Evolutionary conservation across 306 rosid genomes (phyloP).

Genomic region (Luffa aegyptiaca): DNA sequence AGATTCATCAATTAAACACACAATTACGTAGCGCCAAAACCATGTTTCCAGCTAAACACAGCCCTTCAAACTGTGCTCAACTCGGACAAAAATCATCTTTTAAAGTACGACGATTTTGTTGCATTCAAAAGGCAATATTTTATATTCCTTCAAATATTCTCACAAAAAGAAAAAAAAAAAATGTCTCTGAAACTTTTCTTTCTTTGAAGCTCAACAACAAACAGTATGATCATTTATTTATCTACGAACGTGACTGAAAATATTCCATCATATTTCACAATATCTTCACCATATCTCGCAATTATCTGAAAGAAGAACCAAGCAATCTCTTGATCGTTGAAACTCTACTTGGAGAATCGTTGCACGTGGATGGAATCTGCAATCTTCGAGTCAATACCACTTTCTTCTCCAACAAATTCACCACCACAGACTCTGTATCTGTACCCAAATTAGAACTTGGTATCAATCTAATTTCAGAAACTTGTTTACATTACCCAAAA

Average conservation of each 20-base stretch:
- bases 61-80: background rate
- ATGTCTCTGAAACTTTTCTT: background rate
- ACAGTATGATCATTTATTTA: background rate
- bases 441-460: constrained; percentile 9
- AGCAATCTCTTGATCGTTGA: background rate
- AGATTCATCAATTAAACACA: background rate
- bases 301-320: background rate
- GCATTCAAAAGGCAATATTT: background rate
- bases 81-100: background rate
- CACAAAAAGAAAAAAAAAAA: background rate
- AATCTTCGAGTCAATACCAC: constrained; percentile 47
- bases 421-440: constrained; percentile 63
- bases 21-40: background rate
- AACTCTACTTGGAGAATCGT: background rate
- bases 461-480: background rate
- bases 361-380: background rate
- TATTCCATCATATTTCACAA: background rate
- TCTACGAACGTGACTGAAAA: background rate
- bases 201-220: background rate
- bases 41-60: background rate
- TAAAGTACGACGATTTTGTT: background rate
- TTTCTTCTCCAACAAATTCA: constrained; percentile 57
- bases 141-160: background rate
- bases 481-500: background rate
- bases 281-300: background rate